These are phyloP conservation scores for Paramecium biaurelia DNA, from an alignment of 73 alveolate genomes.

Conservation along the genomic window DNA sequence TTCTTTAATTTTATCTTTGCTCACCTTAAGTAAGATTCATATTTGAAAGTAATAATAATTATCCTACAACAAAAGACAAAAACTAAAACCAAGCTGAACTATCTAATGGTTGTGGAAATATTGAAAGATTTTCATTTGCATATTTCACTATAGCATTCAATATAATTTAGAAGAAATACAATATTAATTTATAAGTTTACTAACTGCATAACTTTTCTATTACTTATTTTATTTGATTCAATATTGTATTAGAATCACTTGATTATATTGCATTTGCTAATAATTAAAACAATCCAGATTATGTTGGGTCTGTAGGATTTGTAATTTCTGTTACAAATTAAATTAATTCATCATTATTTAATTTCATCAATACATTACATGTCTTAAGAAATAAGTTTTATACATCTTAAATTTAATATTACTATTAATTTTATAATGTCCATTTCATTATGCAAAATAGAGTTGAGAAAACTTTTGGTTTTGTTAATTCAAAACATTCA, in stretches of 20 bases:
- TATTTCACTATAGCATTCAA: neutral
- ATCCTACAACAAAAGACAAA: neutral
- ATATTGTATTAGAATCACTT: neutral
- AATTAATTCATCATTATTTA: neutral
- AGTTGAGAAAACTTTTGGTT: neutral
- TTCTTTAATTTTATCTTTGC: neutral
- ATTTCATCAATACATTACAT: neutral
- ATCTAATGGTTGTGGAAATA: neutral
- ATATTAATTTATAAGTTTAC: neutral
- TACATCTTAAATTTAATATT: neutral
- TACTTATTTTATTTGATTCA: neutral
- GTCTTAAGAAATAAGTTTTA: neutral
- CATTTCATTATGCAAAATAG: neutral
- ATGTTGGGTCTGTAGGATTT: neutral
- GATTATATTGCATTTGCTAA: neutral
- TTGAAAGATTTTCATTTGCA: neutral
- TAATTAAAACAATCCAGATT: neutral
- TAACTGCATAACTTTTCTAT: neutral
- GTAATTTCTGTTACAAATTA: neutral
- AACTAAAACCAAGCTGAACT: neutral
- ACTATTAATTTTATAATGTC: neutral
- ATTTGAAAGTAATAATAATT: neutral
- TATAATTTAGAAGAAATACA: neutral
- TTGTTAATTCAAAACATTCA: slow-evolving; percentile 25
- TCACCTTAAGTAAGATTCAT: neutral